A percentile compares a stretch with the other conserved stretches of the same genome.
These are phyloP conservation scores for Tylopilus sp. DNA, from an alignment of 768 basidiomycete genomes.

Conservation along the genomic window DNA sequence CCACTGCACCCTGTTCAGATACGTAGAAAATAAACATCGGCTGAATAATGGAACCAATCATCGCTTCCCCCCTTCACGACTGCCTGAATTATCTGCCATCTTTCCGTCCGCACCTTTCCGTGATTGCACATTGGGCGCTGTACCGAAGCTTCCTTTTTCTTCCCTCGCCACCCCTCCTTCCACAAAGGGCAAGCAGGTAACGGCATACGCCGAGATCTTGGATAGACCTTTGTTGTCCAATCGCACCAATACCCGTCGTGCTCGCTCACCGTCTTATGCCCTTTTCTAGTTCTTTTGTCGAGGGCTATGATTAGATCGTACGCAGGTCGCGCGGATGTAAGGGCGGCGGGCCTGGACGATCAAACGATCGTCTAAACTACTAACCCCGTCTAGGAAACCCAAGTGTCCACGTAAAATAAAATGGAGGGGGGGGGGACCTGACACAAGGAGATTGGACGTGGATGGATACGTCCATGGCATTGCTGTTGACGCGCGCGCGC, in stretches of 20 bases:
- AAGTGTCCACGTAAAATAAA: neutral
- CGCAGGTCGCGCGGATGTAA: no score
- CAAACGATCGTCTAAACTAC: conserved; percentile 14
- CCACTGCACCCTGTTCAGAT: neutral
- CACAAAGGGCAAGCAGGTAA: no score
- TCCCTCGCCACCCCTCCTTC: neutral
- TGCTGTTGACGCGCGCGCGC: no score
- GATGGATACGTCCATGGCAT: neutral
- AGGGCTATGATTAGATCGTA: no score
- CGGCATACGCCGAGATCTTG: neutral
- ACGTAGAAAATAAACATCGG: conserved; percentile 1
- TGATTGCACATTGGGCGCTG: neutral
- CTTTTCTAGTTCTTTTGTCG: no score
- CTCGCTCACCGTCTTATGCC: no score
- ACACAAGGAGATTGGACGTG: neutral
- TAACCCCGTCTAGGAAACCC: conserved; percentile 1
- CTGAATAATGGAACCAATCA: neutral
- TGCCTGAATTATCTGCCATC: neutral
- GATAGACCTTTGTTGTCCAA: neutral
- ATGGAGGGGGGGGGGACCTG: no score
- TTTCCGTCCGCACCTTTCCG: neutral
- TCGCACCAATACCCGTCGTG: neutral
- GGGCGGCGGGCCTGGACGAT: conserved; percentile 8
- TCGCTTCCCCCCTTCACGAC: conserved; percentile 3
- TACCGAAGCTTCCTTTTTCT: neutral